These are phyloP conservation scores for Dactylis glomerata DNA, from an alignment of 176 grass and related monocot genomes.

Conservation along the genomic window DNA sequence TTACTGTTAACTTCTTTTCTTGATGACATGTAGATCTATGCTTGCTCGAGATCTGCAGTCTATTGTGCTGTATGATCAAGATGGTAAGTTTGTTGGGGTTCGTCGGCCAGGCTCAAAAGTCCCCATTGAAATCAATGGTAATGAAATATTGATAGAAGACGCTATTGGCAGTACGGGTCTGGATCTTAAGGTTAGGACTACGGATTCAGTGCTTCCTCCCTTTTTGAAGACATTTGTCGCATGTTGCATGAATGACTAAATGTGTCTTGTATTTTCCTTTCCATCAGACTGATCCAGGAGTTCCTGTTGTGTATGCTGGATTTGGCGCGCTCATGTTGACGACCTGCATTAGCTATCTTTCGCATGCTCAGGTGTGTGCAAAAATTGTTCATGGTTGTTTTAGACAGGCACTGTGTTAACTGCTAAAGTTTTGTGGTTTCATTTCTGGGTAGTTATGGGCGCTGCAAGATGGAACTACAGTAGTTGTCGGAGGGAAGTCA, in stretches of 20 bases:
- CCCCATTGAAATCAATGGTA: slow-evolving; percentile 91
- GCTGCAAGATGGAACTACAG: slow-evolving; percentile 85
- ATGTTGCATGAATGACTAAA: neutral
- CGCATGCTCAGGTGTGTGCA: slow-evolving; percentile 72
- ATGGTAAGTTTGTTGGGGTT: slow-evolving; percentile 91
- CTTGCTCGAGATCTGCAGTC: slow-evolving; percentile 93
- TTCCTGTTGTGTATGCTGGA: slow-evolving; percentile 92
- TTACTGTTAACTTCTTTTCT: slow-evolving; percentile 5
- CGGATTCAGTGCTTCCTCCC: neutral
- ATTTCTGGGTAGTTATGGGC: slow-evolving; percentile 75
- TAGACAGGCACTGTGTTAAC: neutral
- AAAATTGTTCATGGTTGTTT: neutral
- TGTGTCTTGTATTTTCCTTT: neutral
- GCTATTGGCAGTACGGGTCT: slow-evolving; percentile 91
- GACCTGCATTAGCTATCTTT: slow-evolving; percentile 89
- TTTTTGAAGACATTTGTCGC: neutral
- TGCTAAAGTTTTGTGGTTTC: neutral
- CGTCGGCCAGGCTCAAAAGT: slow-evolving; percentile 85
- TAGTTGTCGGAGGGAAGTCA: slow-evolving; percentile 75
- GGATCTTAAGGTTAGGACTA: slow-evolving; percentile 74
- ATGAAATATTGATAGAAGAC: slow-evolving; percentile 91
- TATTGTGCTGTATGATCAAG: slow-evolving; percentile 96
- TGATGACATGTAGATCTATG: slow-evolving; percentile 71
- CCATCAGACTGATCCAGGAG: slow-evolving; percentile 84
- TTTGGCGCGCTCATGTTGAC: slow-evolving; percentile 97